Base-by-base conservation (phyloP, 352 stramenopile species). In the Globisporangium nunn region DNA sequence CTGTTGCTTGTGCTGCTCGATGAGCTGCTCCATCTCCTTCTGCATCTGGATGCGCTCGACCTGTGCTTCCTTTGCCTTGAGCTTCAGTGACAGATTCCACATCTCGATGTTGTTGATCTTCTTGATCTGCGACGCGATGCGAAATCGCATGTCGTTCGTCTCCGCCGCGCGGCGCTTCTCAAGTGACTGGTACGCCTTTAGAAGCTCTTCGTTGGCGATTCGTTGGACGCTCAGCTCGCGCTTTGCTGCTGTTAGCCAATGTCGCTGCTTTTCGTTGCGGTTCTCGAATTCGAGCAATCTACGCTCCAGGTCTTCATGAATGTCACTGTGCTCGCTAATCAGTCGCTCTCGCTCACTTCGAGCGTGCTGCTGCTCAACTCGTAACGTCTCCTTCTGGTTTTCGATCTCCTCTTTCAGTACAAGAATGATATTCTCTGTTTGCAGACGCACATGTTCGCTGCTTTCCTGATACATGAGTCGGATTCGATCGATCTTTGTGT, bases 61-160 rank as follows among this genome's bases (percentile, higher is more conserved):
- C 31, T 80, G 68, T 6, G 71, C 71, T 46, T 85, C 76, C n/a
- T 83, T 85, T 2, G 76, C 68, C 43, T 87, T 73, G 12, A 86
- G 68, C 64, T 87, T 87, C 45, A 92, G 68, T 56, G 78, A 78
- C 28, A 88, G 54, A 49, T 88, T 91, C 82, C 82, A 92, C 78
- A 92, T 90, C 51, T 90, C 76, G 18, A 91, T 70, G 57, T 75
- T 76, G 56, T 82, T 86, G 57, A 91, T 88, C 48, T 78, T 80
- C 31, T 67, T 72, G 48, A 89, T 74, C 62, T 92, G 82, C 33
- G 75, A 58, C 8, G 66, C 58, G 43, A 92, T 87, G 41, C 82
- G 74, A 50, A 88, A 87, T 18, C 71, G 76, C 76, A 91, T 85
- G 50, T 92, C 82, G 61, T 91, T 92, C 47, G 75, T 85, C 56